phyloP scores from a whole-genome alignment of 768 basidiomycete genomes.

The Neoboletus magnificus region DNA sequence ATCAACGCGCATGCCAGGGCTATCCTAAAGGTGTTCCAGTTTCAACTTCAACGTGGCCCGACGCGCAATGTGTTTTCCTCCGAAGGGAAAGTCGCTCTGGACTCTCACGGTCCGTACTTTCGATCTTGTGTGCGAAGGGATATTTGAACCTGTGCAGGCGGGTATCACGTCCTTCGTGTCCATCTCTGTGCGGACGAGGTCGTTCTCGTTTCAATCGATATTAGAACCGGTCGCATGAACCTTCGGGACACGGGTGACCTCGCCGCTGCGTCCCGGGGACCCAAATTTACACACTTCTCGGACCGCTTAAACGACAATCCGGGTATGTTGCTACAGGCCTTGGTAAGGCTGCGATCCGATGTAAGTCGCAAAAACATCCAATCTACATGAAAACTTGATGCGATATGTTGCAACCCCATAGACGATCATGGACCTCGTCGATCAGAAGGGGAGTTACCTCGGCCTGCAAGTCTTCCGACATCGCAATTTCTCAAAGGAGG shows the following conservation, averaged over 20 bases:
- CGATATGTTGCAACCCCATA: slow-evolving; percentile 28
- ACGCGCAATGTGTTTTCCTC: slow-evolving; percentile 57
- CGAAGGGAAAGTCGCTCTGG: slow-evolving; percentile 55
- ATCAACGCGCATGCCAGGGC: slow-evolving; percentile 64
- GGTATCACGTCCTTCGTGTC: slow-evolving; percentile 56
- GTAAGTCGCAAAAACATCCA: slow-evolving; percentile 40
- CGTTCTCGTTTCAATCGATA: slow-evolving; percentile 73
- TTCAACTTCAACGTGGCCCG: slow-evolving; percentile 50
- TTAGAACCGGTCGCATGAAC: slow-evolving; percentile 73
- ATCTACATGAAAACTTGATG: not conserved
- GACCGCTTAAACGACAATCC: slow-evolving; percentile 72
- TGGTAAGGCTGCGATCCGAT: slow-evolving; percentile 57
- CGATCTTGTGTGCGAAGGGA: not conserved
- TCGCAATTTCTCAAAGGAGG: slow-evolving; percentile 65
- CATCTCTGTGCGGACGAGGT: slow-evolving; percentile 75
- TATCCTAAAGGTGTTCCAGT: slow-evolving; percentile 56
- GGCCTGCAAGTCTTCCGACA: slow-evolving; percentile 72
- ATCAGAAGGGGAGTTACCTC: slow-evolving; percentile 82
- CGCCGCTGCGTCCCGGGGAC: slow-evolving; percentile 67
- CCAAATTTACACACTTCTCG: slow-evolving; percentile 56
- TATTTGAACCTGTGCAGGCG: slow-evolving; percentile 37
- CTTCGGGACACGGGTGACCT: slow-evolving; percentile 81
- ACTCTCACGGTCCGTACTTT: slow-evolving; percentile 48
- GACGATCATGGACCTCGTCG: slow-evolving; percentile 80
- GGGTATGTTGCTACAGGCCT: slow-evolving; percentile 48